Conservation (phyloP, 148 eudicot genomes). For the Spergularia marina region DNA sequence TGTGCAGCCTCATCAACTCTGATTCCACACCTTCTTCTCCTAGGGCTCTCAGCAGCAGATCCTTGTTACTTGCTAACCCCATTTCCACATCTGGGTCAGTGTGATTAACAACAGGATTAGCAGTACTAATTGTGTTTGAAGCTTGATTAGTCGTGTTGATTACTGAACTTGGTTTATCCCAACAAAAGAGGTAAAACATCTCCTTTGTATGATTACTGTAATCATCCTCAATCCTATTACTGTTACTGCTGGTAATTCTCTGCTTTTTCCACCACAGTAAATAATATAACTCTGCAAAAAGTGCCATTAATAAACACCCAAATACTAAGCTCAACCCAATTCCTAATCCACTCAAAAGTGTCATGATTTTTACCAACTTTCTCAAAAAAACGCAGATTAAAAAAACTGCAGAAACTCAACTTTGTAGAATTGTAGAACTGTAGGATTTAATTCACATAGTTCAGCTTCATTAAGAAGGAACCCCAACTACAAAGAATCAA, state of each 20-base stretch:
- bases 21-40: constrained; percentile 48
- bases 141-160: constrained; percentile 14
- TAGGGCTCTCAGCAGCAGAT: constrained; percentile 32
- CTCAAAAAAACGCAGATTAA: background rate
- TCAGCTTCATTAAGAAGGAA: constrained; percentile 14
- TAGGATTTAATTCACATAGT: background rate
- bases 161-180: constrained; percentile 44
- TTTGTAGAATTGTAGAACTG: background rate
- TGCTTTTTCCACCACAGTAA: constrained; percentile 76
- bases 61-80: constrained; percentile 40
- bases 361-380: constrained; percentile 37
- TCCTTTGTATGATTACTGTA: constrained; percentile 37
- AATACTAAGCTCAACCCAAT: constrained; percentile 66
- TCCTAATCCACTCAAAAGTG: constrained; percentile 62
- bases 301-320: constrained; percentile 61
- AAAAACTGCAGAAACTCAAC: constrained; percentile 3
- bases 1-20: constrained; percentile 70
- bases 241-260: constrained; percentile 22
- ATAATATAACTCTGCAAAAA: constrained; percentile 75
- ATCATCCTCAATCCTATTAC: constrained; percentile 33
- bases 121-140: constrained; percentile 14
- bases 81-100: constrained; percentile 48
- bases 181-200: constrained; percentile 47
- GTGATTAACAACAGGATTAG: constrained; percentile 19
- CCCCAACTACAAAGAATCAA: constrained; percentile 23